Evolutionary conservation across 1,284 basidiomycete species (phyloP), one percentile per base, ranked within the genome.

Genomic region (Microbotryum saponariae): DNA sequence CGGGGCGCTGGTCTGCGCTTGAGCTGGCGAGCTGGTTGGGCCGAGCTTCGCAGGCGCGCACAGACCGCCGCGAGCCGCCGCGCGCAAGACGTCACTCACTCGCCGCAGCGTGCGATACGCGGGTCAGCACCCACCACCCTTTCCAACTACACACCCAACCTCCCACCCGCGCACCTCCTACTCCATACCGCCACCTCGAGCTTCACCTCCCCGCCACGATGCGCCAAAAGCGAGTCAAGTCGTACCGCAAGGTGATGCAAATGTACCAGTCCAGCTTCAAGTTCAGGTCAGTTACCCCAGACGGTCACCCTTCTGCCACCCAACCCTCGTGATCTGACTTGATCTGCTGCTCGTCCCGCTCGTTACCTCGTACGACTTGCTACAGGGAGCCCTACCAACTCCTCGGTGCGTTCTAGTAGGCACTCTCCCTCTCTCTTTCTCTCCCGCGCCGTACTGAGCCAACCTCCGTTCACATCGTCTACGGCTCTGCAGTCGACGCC

Each of bases 201-300:
- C 14, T 42, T 16, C 12, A 42, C 37, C 16, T 42, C 37, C 14
- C 37, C 4, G 16, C 14, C 66, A 70, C 62, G 44, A 97, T 97
- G 92, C 81, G 91, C 63, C 89, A 93, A 78, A 93, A 90, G 77
- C 81, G 92, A 73, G 88, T 91, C 51, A 97, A 97, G 77, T 82
- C 85, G 1, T 94, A 94, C 77, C 84, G 86, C 72, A 90, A 91
- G 73, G 85, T 92, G 54, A 96, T 97, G 91, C 81, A 84, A 45
- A 78, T 91, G 54, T 96, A 96, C 74, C 82, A 80, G 59, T 81
- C 86, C 74, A 82, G 85, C 4, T 96, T 96, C 75, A 88, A 87
- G 9, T 97, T 94, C 76, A 79, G 91, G 62, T 83, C 6, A 37
- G 63, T 27, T 6, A 25, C 25, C 27, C 27, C 27, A 27, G 27